Evolutionary conservation across 1,284 basidiomycete genomes (phyloP).

Genomic region (Testicularia cyperi): DNA sequence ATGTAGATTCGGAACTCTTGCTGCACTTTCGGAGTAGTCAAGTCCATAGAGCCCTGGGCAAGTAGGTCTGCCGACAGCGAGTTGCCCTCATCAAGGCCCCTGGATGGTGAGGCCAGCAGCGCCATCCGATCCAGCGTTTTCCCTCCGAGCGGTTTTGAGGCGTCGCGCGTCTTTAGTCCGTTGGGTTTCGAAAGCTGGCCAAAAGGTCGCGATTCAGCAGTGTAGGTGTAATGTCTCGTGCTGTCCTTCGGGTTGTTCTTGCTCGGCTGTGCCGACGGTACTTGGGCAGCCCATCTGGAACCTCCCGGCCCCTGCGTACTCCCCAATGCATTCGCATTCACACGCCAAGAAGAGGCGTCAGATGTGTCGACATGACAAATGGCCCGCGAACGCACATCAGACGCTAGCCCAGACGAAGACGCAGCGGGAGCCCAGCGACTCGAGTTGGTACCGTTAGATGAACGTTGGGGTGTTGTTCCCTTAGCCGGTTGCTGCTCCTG

Average conservation of each 20-base stretch:
- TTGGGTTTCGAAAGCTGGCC: no score
- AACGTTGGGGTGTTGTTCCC: conserved; percentile 10
- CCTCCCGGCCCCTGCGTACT: no score
- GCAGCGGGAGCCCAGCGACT: conserved; percentile 16
- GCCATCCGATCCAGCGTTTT: conserved; percentile 28
- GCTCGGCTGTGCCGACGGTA: no score
- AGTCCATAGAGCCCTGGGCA: conserved; percentile 20
- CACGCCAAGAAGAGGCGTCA: conserved; percentile 8
- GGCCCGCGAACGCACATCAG: no score
- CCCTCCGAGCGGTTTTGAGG: conserved; percentile 18
- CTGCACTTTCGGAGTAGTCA: conserved; percentile 13
- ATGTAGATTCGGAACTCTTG: conserved; percentile 25
- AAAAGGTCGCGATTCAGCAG: no score
- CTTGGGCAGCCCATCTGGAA: no score
- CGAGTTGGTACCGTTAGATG: no score
- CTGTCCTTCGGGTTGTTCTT: no score
- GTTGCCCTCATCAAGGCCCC: conserved; percentile 22
- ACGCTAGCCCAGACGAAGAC: no score
- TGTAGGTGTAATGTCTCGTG: no score
- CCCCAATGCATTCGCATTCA: no score
- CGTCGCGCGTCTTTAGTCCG: conserved; percentile 8
- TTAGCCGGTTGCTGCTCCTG: conserved; percentile 4
- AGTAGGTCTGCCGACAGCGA: conserved; percentile 11
- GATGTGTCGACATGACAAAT: not conserved
- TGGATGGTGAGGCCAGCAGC: conserved; percentile 32